phyloP scores from a whole-genome alignment of 1,139 yeast species.

The Taphrina deformans region DNA sequence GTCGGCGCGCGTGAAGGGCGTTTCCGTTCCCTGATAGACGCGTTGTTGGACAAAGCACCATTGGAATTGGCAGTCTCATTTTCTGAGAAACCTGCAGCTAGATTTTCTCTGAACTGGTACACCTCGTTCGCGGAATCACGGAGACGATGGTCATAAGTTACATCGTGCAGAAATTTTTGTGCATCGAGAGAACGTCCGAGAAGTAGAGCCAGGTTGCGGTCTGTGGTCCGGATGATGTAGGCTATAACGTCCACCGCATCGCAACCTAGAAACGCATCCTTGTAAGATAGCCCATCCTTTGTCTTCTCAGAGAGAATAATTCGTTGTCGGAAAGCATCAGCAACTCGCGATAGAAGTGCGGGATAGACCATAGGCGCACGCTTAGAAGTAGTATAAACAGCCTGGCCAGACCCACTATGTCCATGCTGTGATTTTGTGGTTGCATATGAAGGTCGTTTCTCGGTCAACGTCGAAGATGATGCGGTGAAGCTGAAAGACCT shows the following conservation, averaged over 20 bases:
- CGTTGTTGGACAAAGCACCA: conserved; percentile 16
- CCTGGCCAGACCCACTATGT: conserved; percentile 22
- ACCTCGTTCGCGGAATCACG: conserved; percentile 86
- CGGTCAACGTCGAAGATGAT: conserved; percentile 14
- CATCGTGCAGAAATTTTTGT: conserved; percentile 91
- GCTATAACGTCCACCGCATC: conserved; percentile 91
- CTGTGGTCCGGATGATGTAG: conserved; percentile 81
- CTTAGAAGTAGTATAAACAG: conserved; percentile 27
- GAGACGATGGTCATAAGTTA: conserved; percentile 86
- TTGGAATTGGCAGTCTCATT: conserved; percentile 33
- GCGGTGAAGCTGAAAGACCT: conserved; percentile 20
- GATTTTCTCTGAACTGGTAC: conserved; percentile 69
- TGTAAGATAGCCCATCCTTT: conserved; percentile 91
- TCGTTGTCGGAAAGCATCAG: conserved; percentile 70
- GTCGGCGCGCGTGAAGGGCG: conserved; percentile 30
- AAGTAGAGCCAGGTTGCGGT: conserved; percentile 81
- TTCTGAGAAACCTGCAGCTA: conserved; percentile 33
- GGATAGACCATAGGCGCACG: conserved; percentile 70
- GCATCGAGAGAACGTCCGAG: conserved; percentile 93
- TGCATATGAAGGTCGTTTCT: conserved; percentile 22
- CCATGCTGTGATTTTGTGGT: conserved; percentile 25
- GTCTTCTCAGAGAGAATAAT: conserved; percentile 74
- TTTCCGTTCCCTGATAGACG: conserved; percentile 4
- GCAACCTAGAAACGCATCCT: conserved; percentile 91
- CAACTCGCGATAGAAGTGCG: conserved; percentile 82